Base-by-base conservation (phyloP, 495 filamentous ascomycete species). In the Lasiosphaeris hirsuta region DNA sequence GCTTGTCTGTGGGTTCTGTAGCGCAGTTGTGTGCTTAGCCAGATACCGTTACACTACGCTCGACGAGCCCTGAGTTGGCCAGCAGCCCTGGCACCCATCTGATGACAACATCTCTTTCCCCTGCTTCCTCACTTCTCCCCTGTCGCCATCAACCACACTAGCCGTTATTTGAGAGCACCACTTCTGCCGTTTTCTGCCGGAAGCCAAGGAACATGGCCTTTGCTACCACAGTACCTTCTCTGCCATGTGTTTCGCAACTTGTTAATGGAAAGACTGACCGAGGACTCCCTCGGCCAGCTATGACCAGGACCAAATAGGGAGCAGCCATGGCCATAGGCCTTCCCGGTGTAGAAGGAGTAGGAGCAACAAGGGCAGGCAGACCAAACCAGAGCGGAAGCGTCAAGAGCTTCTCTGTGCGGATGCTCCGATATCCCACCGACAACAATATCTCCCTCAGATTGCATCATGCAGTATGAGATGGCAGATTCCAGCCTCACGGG, bases 181-280 rank as follows among this genome's bases (percentile, higher is more conserved):
- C 59, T 60, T 67, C 62, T 64, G 49, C 64, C 64, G 59, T 54
- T 62, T 67, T 64, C 54, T 60, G 42, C 64, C 64, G 59, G 62
- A 44, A 52, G 55, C 39, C 54, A 37, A 11, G 42, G 35, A 19
- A 10, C 11, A 35, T 23, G 40, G 23, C 38, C 49, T 34, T 51
- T 40, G 36, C 49, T 39, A 35, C 15, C 18, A 15, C 49, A 3
- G 34, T 7, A 11, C 19, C 34, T 41, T 14, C 45, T 51, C 47
- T 18, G 37, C 18, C 19, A 47, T 10, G 44, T 47, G 15, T 30
- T 30, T 30, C 23, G 23, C 23, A 30, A 30, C 23, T 30, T 30
- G 23, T 30, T 30, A 5, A 30, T 30, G 5, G 23, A 5, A 30
- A 30, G 23, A 30, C 23, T 30, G 23, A 30, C 23, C 23, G 23